Evolutionary conservation across 768 basidiomycete genomes (phyloP), one percentile per base, ranked within the genome.

Genomic region (Paxillus involutus): DNA sequence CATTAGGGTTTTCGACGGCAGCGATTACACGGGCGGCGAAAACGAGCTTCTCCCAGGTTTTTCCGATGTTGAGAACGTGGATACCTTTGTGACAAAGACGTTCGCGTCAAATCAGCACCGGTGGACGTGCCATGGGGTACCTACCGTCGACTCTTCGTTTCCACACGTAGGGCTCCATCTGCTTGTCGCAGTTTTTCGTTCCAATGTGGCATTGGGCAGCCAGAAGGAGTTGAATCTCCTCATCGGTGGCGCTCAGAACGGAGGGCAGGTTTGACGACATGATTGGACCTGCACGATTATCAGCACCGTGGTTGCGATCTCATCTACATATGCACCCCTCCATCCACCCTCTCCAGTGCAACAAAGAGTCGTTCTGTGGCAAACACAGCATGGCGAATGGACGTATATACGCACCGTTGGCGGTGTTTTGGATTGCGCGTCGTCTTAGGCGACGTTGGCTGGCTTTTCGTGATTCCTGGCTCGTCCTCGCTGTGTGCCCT

Each of bases 31-130:
- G 93, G 59, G 97, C 97, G 55, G 97, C 97, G 65, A 99, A 83
- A 60, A 98, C 94, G 61, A 99, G 84, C 77, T 99, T 99, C 77
- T 98, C 96, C 95, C 95, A 98, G 61, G 96, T 99, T 84, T 98
- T 99, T 70, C 97, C 97, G 63, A 98, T 89, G 86, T 98, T 97
- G 66, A 98, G 75, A 70, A 99, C 78, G 79, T 99, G 89, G 74
- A 98, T 92, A 62, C 95, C 95, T 97, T 73, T 21, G 44, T 3
- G 36, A 45, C 56, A 47, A 35, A 17, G 47, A 12, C 42, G n/a
- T 53, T 46, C 41, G 29, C 17, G 51, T 66, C 49, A 51, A 47
- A 58, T 53, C 59, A 59, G 37, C 26, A 29, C 24, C 42, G 46
- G 44, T 51, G 35, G 33, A 51, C 21, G 48, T 32, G 52, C 40